Evolutionary conservation across 2,329 filamentous ascomycete genomes (phyloP).

Genomic region (Cytospora schulzeri): DNA sequence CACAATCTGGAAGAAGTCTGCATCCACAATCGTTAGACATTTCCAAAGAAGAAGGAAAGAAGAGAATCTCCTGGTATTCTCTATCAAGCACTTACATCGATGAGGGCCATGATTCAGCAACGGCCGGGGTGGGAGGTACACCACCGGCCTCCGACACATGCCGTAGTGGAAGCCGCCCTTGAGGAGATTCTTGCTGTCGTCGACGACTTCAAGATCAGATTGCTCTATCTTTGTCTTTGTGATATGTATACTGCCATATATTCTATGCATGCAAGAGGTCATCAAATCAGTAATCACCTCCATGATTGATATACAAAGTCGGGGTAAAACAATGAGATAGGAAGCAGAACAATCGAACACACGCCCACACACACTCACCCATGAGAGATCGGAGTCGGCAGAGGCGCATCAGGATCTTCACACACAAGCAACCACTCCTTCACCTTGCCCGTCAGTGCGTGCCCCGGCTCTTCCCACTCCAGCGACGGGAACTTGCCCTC

Average conservation of each 20-base stretch:
- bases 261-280: constrained; percentile 26
- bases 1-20: constrained; percentile 53
- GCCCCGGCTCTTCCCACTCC: constrained; percentile 41
- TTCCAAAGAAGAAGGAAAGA: background rate
- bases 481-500: constrained; percentile 44
- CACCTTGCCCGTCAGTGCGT: constrained; percentile 34
- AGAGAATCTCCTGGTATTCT: no score
- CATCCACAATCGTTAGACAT: background rate
- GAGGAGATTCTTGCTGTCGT: constrained; percentile 35
- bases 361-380: constrained; percentile 41
- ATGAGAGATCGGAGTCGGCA: constrained; percentile 48
- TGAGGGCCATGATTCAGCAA: constrained; percentile 54
- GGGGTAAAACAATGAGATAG: background rate
- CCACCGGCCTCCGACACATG: constrained; percentile 40
- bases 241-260: constrained; percentile 45
- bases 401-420: constrained; percentile 51
- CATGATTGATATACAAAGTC: background rate
- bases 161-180: constrained; percentile 52
- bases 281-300: background rate
- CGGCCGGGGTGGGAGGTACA: constrained; percentile 51
- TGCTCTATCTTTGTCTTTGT: constrained; percentile 38
- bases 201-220: constrained; percentile 42
- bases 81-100: constrained; percentile 42
- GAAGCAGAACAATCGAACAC: no score
- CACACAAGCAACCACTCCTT: constrained; percentile 49